Conservation (phyloP, 2,329 filamentous ascomycete genomes). For the Periglandula ipomoeae region DNA sequence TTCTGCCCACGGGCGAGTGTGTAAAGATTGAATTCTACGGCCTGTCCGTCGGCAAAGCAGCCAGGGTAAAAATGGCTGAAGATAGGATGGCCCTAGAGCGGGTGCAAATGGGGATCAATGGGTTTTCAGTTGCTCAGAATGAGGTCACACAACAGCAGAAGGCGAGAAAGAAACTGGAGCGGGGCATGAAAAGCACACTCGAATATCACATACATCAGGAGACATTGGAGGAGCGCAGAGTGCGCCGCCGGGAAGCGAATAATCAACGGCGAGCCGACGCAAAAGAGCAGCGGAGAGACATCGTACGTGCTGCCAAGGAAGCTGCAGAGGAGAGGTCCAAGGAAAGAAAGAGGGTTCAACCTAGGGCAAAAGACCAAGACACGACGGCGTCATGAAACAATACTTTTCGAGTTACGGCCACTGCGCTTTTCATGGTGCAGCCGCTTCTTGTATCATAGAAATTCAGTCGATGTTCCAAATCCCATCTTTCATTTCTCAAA, state of each 20-base stretch:
- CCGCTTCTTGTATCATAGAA: background rate
- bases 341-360: slow-evolving; percentile 1
- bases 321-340: background rate
- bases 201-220: background rate
- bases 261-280: background rate
- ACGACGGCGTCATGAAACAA: background rate
- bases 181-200: background rate
- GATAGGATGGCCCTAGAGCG: background rate
- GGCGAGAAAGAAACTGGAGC: background rate
- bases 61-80: background rate
- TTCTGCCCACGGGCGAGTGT: background rate
- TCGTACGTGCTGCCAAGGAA: background rate
- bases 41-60: background rate
- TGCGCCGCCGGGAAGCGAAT: background rate
- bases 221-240: background rate
- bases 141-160: background rate
- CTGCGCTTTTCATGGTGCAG: background rate
- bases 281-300: background rate
- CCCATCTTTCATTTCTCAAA: background rate
- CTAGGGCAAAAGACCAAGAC: background rate
- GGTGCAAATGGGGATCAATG: background rate
- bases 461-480: background rate
- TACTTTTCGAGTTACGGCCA: background rate
- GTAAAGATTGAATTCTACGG: background rate
- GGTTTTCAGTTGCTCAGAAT: background rate